Evolutionary conservation across 2,329 filamentous ascomycete genomes (phyloP).

Genomic region (Zarea fungicola): DNA sequence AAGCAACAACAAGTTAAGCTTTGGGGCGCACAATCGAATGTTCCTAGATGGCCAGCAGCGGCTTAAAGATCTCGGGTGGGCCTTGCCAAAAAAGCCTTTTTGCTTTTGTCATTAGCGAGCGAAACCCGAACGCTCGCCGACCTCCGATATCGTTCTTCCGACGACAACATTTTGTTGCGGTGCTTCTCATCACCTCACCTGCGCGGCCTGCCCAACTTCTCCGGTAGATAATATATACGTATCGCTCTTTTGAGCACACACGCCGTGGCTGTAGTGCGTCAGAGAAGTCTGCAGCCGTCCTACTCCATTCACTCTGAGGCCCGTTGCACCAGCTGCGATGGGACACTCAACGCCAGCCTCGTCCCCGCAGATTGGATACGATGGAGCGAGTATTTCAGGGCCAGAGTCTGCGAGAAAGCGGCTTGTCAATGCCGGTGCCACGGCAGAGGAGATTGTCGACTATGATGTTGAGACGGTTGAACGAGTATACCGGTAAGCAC

Average conservation of each 20-base stretch:
- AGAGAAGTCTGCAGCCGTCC: not conserved
- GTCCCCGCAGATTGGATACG: conserved; percentile 2
- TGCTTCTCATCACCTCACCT: too few species aligned
- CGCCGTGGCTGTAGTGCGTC: not conserved
- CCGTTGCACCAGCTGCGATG: not conserved
- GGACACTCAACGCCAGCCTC: not conserved
- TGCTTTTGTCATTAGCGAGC: not conserved
- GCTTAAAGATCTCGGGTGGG: not conserved
- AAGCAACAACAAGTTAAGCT: not conserved
- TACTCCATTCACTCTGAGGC: too few species aligned
- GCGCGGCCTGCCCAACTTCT: not conserved
- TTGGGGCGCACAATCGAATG: not conserved
- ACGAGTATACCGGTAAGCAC: conserved; percentile 42
- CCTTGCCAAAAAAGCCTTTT: not conserved
- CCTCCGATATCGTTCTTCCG: conserved; percentile 6
- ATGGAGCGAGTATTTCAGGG: not conserved
- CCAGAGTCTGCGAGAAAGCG: not conserved
- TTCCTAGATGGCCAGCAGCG: not conserved
- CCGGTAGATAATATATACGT: not conserved
- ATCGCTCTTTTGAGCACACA: not conserved
- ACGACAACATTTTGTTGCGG: not conserved
- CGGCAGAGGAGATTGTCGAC: conserved; percentile 21
- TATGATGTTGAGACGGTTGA: conserved; percentile 50
- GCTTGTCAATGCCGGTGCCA: not conserved
- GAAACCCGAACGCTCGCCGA: too few species aligned